phyloP scores from a whole-genome alignment of 225 moss, liverwort and hornwort species.

The Physcomitrellopsis africana region DNA sequence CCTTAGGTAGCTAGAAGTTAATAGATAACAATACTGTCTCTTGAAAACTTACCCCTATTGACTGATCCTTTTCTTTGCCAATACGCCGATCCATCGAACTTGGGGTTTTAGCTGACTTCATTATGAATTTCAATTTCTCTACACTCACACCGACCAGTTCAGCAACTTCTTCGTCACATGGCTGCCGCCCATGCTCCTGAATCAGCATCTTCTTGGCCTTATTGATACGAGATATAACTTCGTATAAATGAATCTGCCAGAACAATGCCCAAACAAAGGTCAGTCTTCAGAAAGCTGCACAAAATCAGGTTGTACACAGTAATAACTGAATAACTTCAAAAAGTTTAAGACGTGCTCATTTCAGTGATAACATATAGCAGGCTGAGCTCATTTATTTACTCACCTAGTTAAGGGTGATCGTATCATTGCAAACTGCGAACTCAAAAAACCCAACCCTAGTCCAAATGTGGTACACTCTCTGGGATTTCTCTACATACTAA shows the following conservation, averaged over 20 bases:
- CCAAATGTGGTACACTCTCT: too few species aligned
- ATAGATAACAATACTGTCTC: neutral
- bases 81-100: constrained; percentile 85
- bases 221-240: constrained; percentile 81
- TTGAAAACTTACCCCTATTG: constrained; percentile 61
- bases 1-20: too few species aligned
- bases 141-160: constrained; percentile 79
- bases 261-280: neutral
- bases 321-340: too few species aligned
- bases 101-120: constrained; percentile 75
- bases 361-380: too few species aligned
- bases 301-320: too few species aligned
- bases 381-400: too few species aligned
- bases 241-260: constrained; percentile 80
- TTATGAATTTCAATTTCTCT: constrained; percentile 68
- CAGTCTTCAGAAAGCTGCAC: too few species aligned
- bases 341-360: too few species aligned
- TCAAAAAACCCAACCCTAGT: too few species aligned
- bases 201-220: constrained; percentile 81
- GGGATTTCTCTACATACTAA: too few species aligned
- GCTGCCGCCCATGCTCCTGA: constrained; percentile 75
- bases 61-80: constrained; percentile 68
- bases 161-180: constrained; percentile 80
- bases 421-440: too few species aligned
- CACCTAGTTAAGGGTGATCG: too few species aligned